phyloP scores from a whole-genome alignment of 257 asterid species.

The Plantago elongata region DNA sequence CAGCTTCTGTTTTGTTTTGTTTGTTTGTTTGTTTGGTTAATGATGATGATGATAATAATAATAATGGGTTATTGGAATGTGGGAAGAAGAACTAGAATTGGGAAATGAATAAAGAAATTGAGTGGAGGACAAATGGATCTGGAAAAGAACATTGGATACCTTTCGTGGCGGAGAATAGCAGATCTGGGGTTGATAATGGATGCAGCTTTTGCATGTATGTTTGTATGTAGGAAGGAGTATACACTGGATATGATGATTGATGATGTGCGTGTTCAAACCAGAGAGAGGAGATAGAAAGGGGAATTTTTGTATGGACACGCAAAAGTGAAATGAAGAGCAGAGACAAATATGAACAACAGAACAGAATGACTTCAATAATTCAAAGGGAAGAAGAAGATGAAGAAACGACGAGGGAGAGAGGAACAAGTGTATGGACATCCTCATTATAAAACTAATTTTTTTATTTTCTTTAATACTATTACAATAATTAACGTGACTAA shows the following conservation, averaged over 20 bases:
- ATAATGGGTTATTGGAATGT: conserved; percentile 33
- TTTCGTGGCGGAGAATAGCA: background rate
- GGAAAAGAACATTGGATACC: background rate
- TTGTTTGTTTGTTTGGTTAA: conserved; percentile 7
- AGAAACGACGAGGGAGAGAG: conserved; percentile 22
- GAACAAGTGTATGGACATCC: conserved; percentile 13
- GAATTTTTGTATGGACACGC: too few species aligned
- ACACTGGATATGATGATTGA: background rate
- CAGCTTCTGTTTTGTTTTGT: conserved; percentile 26
- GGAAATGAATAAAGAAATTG: background rate
- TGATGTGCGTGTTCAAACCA: background rate
- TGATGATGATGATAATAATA: background rate
- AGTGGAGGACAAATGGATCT: background rate
- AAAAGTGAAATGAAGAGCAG: conserved; percentile 11
- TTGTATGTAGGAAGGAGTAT: too few species aligned
- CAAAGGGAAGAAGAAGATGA: conserved; percentile 16
- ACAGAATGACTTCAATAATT: conserved; percentile 11
- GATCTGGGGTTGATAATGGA: conserved; percentile 3
- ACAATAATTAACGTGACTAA: too few species aligned
- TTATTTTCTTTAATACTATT: too few species aligned
- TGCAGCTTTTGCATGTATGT: background rate
- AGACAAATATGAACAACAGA: conserved; percentile 25
- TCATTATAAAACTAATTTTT: background rate
- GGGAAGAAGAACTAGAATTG: conserved; percentile 4
- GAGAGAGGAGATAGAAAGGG: conserved; percentile 7